A percentile compares a stretch with the other conserved stretches of the same genome.
These are phyloP conservation scores for Flaveria bidentis DNA, from an alignment of 129 eudicot species.

Conservation along the genomic window DNA sequence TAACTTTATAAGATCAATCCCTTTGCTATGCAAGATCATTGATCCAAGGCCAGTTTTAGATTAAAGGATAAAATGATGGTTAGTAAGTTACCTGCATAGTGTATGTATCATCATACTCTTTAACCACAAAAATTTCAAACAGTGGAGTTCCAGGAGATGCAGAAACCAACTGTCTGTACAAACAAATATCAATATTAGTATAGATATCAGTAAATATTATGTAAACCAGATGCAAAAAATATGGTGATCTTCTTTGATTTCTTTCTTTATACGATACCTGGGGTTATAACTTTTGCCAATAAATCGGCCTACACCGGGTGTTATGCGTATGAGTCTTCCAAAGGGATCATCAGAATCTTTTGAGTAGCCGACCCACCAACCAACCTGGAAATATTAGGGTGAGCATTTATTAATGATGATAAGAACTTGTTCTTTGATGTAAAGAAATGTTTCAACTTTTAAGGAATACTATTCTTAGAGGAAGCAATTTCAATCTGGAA, in stretches of 20 bases:
- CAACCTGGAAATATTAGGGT: constrained; percentile 56
- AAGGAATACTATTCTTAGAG: not conserved
- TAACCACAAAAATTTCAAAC: constrained; percentile 94
- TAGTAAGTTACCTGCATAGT: constrained; percentile 69
- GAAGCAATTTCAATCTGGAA: not conserved
- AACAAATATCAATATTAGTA: constrained; percentile 23
- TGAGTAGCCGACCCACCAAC: constrained; percentile 99
- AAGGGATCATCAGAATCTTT: constrained; percentile 92
- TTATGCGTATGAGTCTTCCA: constrained; percentile 81
- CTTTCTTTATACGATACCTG: constrained; percentile 46
- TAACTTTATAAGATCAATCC: constrained; percentile 4
- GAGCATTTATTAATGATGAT: constrained; percentile 13
- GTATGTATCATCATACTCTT: constrained; percentile 60
- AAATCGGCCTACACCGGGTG: constrained; percentile 96
- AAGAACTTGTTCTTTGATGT: not conserved
- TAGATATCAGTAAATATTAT: constrained; percentile 18
- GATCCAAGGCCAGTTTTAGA: constrained; percentile 11
- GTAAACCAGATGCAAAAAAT: constrained; percentile 18
- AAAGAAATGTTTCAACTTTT: not conserved
- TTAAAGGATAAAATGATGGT: constrained; percentile 9
- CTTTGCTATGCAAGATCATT: not conserved
- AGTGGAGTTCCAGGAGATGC: constrained; percentile 97
- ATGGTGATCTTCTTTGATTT: constrained; percentile 7
- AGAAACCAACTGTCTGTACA: constrained; percentile 79
- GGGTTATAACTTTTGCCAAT: constrained; percentile 90